Percentiles rank a stretch among this genome's conserved stretches.
Conservation (phyloP, 1,284 basidiomycete genomes). For the Uromyces viciae-fabae region DNA sequence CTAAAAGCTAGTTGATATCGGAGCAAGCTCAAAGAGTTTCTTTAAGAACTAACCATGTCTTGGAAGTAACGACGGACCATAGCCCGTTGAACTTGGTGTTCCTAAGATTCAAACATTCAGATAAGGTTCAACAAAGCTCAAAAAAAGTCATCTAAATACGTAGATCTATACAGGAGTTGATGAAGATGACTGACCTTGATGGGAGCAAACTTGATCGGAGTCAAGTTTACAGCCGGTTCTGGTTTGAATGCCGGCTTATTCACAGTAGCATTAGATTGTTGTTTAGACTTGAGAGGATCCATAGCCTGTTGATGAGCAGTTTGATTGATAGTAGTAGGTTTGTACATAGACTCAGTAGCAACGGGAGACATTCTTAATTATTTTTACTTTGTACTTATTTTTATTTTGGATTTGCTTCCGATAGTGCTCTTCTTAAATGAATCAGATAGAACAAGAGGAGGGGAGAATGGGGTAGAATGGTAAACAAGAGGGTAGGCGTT, state of each 20-base stretch:
- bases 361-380: slow-evolving; percentile 8
- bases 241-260: slow-evolving; percentile 24
- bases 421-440: no score
- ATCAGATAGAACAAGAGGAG: no score
- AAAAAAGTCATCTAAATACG: background rate
- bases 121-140: background rate
- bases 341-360: slow-evolving; percentile 28
- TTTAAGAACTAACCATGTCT: slow-evolving; percentile 51
- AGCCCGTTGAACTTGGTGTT: slow-evolving; percentile 70
- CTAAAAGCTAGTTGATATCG: no score
- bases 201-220: slow-evolving; percentile 38
- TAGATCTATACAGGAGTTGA: background rate
- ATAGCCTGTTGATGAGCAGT: background rate
- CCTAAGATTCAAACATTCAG: slow-evolving; percentile 51
- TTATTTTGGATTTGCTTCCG: no score
- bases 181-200: slow-evolving; percentile 17
- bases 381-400: no score
- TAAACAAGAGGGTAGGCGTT: no score
- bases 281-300: slow-evolving; percentile 13
- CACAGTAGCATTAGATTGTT: background rate
- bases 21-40: no score
- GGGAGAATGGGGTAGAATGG: no score
- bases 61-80: slow-evolving; percentile 68
- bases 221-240: slow-evolving; percentile 24
- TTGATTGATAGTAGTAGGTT: slow-evolving; percentile 21